Conservation (phyloP, 352 stramenopile genomes). For the Pythium vanterpoolii region DNA sequence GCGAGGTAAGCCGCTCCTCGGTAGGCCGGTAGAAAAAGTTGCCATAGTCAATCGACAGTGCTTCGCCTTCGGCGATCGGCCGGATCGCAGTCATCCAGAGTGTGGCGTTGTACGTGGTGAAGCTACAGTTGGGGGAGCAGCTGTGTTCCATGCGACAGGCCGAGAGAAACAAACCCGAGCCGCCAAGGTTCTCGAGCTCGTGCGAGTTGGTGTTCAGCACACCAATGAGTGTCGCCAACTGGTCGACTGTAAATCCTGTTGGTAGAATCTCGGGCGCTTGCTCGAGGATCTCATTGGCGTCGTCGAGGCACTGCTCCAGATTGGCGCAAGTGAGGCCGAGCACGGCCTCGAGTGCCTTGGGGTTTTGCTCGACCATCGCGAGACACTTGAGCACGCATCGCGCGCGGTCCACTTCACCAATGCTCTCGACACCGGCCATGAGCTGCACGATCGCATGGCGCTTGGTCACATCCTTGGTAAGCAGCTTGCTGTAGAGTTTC, state of each 20-base stretch:
- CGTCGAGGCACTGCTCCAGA: conserved; percentile 35
- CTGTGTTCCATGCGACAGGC: conserved; percentile 75
- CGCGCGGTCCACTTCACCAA: conserved; percentile 67
- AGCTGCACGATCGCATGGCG: conserved; percentile 52
- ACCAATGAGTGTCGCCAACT: conserved; percentile 64
- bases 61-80: conserved; percentile 52
- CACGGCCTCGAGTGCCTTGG: conserved; percentile 41
- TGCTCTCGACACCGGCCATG: conserved; percentile 50
- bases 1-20: conserved; percentile 47
- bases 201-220: conserved; percentile 77
- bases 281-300: conserved; percentile 39
- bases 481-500: conserved; percentile 38
- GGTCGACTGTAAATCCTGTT: conserved; percentile 41
- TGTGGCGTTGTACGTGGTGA: conserved; percentile 61
- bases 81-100: conserved; percentile 80
- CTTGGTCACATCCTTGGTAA: conserved; percentile 40
- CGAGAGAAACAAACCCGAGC: conserved; percentile 68
- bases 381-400: conserved; percentile 70
- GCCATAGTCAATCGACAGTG: conserved; percentile 75
- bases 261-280: conserved; percentile 56
- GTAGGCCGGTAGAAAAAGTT: conserved; percentile 78
- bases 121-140: conserved; percentile 69
- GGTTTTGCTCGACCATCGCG: conserved; percentile 48
- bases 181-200: conserved; percentile 67
- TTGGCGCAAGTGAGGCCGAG: conserved; percentile 46